A percentile compares a stretch with the other conserved stretches of the same genome.
These are phyloP conservation scores for Claviceps quebecensis DNA, from an alignment of 2,329 filamentous ascomycete species.

Conservation along the genomic window DNA sequence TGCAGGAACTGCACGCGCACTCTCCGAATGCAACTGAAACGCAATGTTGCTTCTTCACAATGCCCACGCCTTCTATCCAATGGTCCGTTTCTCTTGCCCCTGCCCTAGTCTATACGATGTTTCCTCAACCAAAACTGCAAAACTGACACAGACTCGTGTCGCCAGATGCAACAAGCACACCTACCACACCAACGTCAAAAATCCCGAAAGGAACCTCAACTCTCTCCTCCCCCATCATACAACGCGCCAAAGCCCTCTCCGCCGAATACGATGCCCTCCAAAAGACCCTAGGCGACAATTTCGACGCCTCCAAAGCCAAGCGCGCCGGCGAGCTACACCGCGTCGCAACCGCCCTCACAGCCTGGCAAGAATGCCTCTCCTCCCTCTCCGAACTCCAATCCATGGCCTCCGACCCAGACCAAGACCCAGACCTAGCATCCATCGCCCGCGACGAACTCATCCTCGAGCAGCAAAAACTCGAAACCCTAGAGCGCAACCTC, in stretches of 20 bases:
- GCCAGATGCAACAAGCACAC: neutral
- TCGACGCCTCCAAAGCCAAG: constrained; percentile 43
- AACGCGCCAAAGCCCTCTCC: constrained; percentile 43
- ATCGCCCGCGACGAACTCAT: constrained; percentile 72
- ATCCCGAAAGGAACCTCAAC: constrained; percentile 9
- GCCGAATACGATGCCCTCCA: constrained; percentile 44
- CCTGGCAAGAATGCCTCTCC: constrained; percentile 41
- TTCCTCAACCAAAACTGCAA: neutral
- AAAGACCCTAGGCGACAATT: constrained; percentile 34
- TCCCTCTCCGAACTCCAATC: constrained; percentile 39
- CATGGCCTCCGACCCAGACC: constrained; percentile 31
- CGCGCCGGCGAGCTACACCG: constrained; percentile 46
- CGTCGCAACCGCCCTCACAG: constrained; percentile 41
- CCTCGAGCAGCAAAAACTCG: constrained; percentile 48
- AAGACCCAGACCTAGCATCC: constrained; percentile 56
- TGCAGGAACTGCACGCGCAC: constrained; percentile 22
- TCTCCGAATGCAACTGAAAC: constrained; percentile 12
- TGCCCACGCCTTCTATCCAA: constrained; percentile 20
- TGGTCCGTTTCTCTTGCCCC: constrained; percentile 10
- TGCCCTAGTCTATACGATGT: neutral
- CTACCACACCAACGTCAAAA: neutral
- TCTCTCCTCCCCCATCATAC: constrained; percentile 41
- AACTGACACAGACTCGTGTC: neutral
- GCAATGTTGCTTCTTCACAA: constrained; percentile 12
- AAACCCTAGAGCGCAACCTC: constrained; percentile 49